phyloP scores from a whole-genome alignment of 1,284 basidiomycete genomes.

The Ustilago loliicola region DNA sequence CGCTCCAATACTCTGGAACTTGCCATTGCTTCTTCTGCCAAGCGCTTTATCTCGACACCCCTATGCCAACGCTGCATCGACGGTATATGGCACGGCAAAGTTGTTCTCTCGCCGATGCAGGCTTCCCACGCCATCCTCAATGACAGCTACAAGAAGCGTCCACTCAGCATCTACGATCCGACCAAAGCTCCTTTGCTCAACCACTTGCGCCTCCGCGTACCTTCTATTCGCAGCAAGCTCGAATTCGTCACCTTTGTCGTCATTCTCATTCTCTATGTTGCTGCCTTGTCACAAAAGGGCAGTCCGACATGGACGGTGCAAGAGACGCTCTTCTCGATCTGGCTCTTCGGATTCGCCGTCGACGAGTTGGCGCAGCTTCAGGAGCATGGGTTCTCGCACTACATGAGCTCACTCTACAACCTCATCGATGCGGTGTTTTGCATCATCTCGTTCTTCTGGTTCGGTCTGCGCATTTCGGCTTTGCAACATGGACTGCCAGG shows the following conservation, averaged over 20 bases:
- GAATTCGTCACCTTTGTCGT: slow-evolving; percentile 82
- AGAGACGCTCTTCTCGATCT: slow-evolving; percentile 61
- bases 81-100: slow-evolving; percentile 62
- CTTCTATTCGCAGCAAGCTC: slow-evolving; percentile 86
- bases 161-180: slow-evolving; percentile 93
- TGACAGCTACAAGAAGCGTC: slow-evolving; percentile 91
- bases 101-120: slow-evolving; percentile 54
- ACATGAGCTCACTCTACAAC: slow-evolving; percentile 68
- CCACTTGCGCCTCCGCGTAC: slow-evolving; percentile 94
- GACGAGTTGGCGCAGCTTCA: slow-evolving; percentile 94
- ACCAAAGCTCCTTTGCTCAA: slow-evolving; percentile 90
- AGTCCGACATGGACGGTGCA: slow-evolving; percentile 51
- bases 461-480: slow-evolving; percentile 67
- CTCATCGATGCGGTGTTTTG: slow-evolving; percentile 62
- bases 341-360: slow-evolving; percentile 79
- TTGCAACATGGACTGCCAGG: slow-evolving; percentile 56
- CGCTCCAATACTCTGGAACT: slow-evolving; percentile 62
- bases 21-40: slow-evolving; percentile 62
- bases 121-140: slow-evolving; percentile 60
- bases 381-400: slow-evolving; percentile 88
- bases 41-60: slow-evolving; percentile 63
- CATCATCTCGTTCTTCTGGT: slow-evolving; percentile 68
- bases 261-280: slow-evolving; percentile 63
- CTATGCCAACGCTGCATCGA: slow-evolving; percentile 65
- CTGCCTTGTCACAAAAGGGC: slow-evolving; percentile 65